A percentile compares a stretch with the other conserved stretches of the same genome.
Conservation (phyloP, 768 basidiomycete species). For the Dentipellis sp. region DNA sequence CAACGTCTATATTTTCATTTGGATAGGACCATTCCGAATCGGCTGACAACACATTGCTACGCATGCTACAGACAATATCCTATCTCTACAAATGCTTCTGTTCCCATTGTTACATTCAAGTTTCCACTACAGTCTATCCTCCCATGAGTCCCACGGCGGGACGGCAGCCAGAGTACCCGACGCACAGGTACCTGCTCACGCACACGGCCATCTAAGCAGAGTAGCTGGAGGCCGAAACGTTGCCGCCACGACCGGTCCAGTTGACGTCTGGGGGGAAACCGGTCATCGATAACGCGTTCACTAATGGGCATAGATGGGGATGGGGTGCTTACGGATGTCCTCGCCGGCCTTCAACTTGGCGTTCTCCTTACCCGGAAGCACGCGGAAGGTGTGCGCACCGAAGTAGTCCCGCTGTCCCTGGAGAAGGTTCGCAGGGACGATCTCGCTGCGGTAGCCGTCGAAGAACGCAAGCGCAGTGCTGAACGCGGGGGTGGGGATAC, state of each 20-base stretch:
- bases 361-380: slow-evolving; percentile 88
- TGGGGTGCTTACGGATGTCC: slow-evolving; percentile 70
- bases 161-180: neutral
- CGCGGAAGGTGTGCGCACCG: slow-evolving; percentile 96
- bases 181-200: neutral
- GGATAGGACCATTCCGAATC: neutral
- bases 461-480: slow-evolving; percentile 98
- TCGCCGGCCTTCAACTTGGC: slow-evolving; percentile 65
- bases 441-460: slow-evolving; percentile 95
- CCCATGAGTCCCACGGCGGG: neutral
- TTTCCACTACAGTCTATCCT: neutral
- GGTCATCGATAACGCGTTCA: neutral
- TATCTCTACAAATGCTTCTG: neutral
- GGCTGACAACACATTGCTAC: neutral
- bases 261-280: slow-evolving; percentile 64
- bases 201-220: slow-evolving; percentile 33
- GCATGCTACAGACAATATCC: neutral
- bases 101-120: neutral
- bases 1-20: neutral
- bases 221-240: slow-evolving; percentile 87
- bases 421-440: slow-evolving; percentile 88
- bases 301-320: neutral
- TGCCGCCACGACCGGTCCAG: slow-evolving; percentile 98
- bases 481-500: slow-evolving; percentile 96
- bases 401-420: slow-evolving; percentile 99